Percentiles rank a stretch among this genome's conserved stretches.
phyloP scores from a whole-genome alignment of 2,329 filamentous ascomycete genomes.

The Talaromyces islandicus region DNA sequence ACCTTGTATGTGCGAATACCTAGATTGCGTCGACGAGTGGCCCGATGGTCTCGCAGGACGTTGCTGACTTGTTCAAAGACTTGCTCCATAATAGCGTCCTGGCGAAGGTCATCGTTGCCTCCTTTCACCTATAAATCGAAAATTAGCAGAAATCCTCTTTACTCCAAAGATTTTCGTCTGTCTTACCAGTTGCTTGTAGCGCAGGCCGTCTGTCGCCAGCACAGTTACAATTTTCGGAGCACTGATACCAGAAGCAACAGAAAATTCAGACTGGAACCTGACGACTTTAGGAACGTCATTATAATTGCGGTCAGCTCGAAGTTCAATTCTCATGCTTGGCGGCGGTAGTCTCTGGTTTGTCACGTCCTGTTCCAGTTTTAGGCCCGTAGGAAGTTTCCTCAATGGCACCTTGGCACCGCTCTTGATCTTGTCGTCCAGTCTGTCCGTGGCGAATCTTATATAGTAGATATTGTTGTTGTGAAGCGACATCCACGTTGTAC shows the following conservation, averaged over 20 bases:
- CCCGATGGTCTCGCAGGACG: slow-evolving; percentile 76
- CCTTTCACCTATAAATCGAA: slow-evolving; percentile 65
- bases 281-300: slow-evolving; percentile 66
- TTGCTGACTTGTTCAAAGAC: slow-evolving; percentile 95
- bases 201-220: slow-evolving; percentile 67
- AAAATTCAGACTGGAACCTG: slow-evolving; percentile 68
- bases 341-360: slow-evolving; percentile 69
- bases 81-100: slow-evolving; percentile 99
- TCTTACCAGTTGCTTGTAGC: slow-evolving; percentile 75
- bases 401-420: slow-evolving; percentile 59
- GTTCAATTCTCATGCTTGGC: slow-evolving; percentile 77
- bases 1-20: slow-evolving; percentile 97
- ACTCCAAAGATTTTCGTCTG: not conserved
- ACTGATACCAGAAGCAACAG: slow-evolving; percentile 83
- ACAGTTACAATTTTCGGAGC: slow-evolving; percentile 89
- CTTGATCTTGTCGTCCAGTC: slow-evolving; percentile 57
- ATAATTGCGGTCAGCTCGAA: slow-evolving; percentile 71
- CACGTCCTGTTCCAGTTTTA: slow-evolving; percentile 58
- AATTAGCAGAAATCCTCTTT: not conserved
- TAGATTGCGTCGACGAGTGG: slow-evolving; percentile 80
- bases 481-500: slow-evolving; percentile 63
- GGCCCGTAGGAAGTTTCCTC: slow-evolving; percentile 58
- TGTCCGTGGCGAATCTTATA: slow-evolving; percentile 43
- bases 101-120: slow-evolving; percentile 89
- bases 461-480: slow-evolving; percentile 67